These are phyloP conservation scores for Nannochloropsis oceanica DNA, from an alignment of 108 stramenopile species.

Conservation along the genomic window DNA sequence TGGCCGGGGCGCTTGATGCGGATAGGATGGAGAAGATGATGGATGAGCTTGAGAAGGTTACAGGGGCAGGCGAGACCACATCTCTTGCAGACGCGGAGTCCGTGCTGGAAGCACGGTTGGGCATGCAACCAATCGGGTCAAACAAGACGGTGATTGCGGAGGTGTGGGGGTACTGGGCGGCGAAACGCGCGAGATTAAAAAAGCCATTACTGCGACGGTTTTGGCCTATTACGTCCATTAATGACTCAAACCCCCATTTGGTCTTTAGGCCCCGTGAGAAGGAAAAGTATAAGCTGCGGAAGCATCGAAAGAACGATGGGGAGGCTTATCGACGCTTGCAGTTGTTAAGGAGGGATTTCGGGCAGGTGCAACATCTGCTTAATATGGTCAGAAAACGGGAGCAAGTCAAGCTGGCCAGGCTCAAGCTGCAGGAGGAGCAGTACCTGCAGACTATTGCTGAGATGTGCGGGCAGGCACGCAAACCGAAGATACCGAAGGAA, in stretches of 20 bases:
- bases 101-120: background rate
- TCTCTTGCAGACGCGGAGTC: background rate
- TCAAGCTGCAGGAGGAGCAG: background rate
- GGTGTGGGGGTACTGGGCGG: constrained; percentile 59
- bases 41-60: background rate
- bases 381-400: background rate
- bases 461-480: background rate
- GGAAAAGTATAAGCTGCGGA: constrained; percentile 84
- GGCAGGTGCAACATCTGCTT: background rate
- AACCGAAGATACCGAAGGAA: background rate
- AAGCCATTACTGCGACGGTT: constrained; percentile 70
- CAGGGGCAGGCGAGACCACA: background rate
- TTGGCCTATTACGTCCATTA: constrained; percentile 70
- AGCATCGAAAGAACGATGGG: constrained; percentile 73
- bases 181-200: constrained; percentile 63
- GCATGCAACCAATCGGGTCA: background rate
- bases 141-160: background rate
- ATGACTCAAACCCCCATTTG: constrained; percentile 81
- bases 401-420: background rate
- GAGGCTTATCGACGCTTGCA: background rate
- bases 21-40: background rate
- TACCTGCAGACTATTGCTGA: background rate
- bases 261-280: constrained; percentile 86
- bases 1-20: background rate
- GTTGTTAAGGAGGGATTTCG: background rate